Evolutionary conservation across 495 filamentous ascomycete species (phyloP).

Genomic region (Aspergillus leporis): DNA sequence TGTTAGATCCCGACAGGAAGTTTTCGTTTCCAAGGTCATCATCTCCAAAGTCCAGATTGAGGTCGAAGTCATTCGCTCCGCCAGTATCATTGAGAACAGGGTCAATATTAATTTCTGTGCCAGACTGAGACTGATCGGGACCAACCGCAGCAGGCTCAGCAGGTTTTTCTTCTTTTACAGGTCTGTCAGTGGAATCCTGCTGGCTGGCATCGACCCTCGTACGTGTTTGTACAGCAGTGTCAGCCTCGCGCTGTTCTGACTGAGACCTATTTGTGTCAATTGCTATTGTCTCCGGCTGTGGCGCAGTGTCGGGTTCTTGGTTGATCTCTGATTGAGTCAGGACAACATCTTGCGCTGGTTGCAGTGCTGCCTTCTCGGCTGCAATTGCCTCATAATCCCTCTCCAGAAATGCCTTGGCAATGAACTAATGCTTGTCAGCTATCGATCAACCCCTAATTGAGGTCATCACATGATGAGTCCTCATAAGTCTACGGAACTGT

Average conservation of each 20-base stretch:
- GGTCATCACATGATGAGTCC: neutral
- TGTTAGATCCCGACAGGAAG: slow-evolving; percentile 40
- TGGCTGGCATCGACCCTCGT: slow-evolving; percentile 18
- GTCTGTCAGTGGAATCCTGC: slow-evolving; percentile 16
- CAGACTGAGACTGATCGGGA: slow-evolving; percentile 24
- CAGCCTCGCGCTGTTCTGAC: slow-evolving; percentile 19
- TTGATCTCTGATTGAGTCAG: slow-evolving; percentile 32
- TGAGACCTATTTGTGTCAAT: slow-evolving; percentile 16
- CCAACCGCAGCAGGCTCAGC: slow-evolving; percentile 15
- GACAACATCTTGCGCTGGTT: slow-evolving; percentile 30
- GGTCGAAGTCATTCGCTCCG: slow-evolving; percentile 42
- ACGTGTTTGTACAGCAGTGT: slow-evolving; percentile 10
- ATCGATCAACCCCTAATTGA: neutral
- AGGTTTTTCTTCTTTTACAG: slow-evolving; percentile 30
- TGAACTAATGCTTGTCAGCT: slow-evolving; percentile 37
- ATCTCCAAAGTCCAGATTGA: slow-evolving; percentile 48
- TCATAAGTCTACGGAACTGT: neutral
- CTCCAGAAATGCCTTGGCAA: slow-evolving; percentile 49
- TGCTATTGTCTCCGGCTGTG: slow-evolving; percentile 19
- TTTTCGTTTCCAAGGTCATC: slow-evolving; percentile 47
- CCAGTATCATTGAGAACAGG: slow-evolving; percentile 37
- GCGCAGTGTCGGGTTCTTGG: slow-evolving; percentile 17
- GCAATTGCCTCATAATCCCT: slow-evolving; percentile 45
- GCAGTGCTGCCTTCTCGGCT: slow-evolving; percentile 34
- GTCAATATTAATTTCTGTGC: slow-evolving; percentile 42